These are phyloP conservation scores for Bjerkandera adusta DNA, from an alignment of 1,284 basidiomycete genomes.

Conservation along the genomic window DNA sequence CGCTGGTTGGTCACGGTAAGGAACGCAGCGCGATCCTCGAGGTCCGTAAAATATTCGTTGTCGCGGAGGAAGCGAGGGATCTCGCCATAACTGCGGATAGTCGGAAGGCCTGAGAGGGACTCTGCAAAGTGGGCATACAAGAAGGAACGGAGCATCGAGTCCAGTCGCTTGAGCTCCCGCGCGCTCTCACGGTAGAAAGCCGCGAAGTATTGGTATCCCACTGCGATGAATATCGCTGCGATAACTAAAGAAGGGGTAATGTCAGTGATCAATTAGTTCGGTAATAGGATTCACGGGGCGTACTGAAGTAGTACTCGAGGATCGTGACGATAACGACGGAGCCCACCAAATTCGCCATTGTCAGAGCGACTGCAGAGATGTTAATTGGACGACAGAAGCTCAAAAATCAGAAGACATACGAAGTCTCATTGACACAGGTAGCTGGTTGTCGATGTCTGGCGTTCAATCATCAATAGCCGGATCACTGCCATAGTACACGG, in stretches of 20 bases:
- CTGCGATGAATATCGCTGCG: constrained; percentile 42
- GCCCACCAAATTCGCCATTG: constrained; percentile 51
- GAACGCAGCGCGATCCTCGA: constrained; percentile 65
- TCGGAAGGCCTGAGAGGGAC: constrained; percentile 73
- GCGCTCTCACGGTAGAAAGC: constrained; percentile 67
- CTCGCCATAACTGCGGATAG: constrained; percentile 73
- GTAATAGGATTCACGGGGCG: constrained; percentile 20
- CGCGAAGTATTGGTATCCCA: constrained; percentile 57
- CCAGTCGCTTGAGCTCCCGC: constrained; percentile 69
- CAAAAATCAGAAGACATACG: constrained; percentile 33
- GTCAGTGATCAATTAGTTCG: background rate
- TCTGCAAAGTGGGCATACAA: constrained; percentile 84
- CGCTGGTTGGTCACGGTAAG: constrained; percentile 64
- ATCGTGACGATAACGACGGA: constrained; percentile 67
- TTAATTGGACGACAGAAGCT: background rate
- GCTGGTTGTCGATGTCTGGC: constrained; percentile 59
- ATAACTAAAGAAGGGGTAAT: constrained; percentile 44
- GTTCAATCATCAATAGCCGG: background rate
- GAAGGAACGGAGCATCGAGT: constrained; percentile 65
- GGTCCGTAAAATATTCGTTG: constrained; percentile 73
- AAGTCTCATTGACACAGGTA: constrained; percentile 67
- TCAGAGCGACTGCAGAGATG: constrained; percentile 41
- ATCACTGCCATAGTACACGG: too few relatives aligned
- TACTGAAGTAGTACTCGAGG: constrained; percentile 70
- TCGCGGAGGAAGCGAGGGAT: constrained; percentile 60